A percentile compares a stretch with the other conserved stretches of the same genome.
These are phyloP conservation scores for Aspergillus cejpii DNA, from an alignment of 2,329 filamentous ascomycete genomes.

Conservation along the genomic window DNA sequence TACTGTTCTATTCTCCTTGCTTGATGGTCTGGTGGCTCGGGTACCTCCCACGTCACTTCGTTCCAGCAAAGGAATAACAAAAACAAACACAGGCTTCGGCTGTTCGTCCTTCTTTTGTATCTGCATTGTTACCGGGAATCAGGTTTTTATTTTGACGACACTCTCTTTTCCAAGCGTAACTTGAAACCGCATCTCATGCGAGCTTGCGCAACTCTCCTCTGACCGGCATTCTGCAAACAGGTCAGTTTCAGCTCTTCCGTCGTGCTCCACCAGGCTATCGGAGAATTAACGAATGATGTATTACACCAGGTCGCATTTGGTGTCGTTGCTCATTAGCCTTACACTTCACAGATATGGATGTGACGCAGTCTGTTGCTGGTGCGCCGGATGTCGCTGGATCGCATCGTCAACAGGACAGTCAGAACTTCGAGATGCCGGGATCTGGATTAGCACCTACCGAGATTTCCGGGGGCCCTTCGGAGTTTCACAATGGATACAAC, in stretches of 20 bases:
- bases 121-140: not conserved
- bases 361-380: slow-evolving; percentile 19
- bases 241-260: slow-evolving; percentile 14
- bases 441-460: slow-evolving; percentile 25
- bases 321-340: not conserved
- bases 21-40: slow-evolving; percentile 5
- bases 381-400: slow-evolving; percentile 20
- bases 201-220: slow-evolving; percentile 12
- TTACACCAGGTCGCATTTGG: slow-evolving; percentile 1
- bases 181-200: slow-evolving; percentile 13
- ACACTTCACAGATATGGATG: slow-evolving; percentile 20
- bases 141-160: not conserved
- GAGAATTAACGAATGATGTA: not conserved
- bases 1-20: not conserved
- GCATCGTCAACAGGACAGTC: slow-evolving; percentile 10
- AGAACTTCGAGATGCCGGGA: slow-evolving; percentile 24
- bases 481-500: slow-evolving; percentile 35
- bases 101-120: not conserved
- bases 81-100: slow-evolving; percentile 5
- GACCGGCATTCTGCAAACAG: slow-evolving; percentile 14
- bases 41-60: slow-evolving; percentile 6
- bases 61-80: slow-evolving; percentile 10
- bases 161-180: not conserved
- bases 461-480: slow-evolving; percentile 25
- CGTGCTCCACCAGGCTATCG: slow-evolving; percentile 13